A percentile compares a stretch with the other conserved stretches of the same genome.
Conservation (phyloP, 768 basidiomycete genomes). For the Megacollybia marginata region DNA sequence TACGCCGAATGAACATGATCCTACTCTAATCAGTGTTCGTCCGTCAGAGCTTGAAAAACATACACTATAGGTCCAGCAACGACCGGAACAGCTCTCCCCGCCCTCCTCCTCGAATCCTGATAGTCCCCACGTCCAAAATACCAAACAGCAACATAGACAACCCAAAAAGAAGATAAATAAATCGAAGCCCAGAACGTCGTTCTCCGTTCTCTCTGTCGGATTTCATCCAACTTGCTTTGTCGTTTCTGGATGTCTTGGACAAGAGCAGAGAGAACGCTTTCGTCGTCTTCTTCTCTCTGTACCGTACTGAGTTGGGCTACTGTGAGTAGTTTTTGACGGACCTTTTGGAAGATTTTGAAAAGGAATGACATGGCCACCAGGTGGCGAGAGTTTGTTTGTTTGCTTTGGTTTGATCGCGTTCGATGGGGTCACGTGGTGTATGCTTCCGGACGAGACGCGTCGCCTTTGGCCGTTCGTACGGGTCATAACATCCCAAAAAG, state of each 20-base stretch:
- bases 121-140: slow-evolving; percentile 45
- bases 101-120: slow-evolving; percentile 29
- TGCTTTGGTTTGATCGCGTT: too few relatives aligned
- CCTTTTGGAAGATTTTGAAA: slow-evolving; percentile 22
- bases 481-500: too few relatives aligned
- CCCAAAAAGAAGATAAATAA: slow-evolving; percentile 72
- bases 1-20: slow-evolving; percentile 68
- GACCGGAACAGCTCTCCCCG: slow-evolving; percentile 48
- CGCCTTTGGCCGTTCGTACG: too few relatives aligned
- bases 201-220: slow-evolving; percentile 78
- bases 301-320: too few relatives aligned
- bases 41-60: slow-evolving; percentile 22
- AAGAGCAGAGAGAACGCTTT: slow-evolving; percentile 60
- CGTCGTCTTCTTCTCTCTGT: slow-evolving; percentile 59
- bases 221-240: slow-evolving; percentile 69
- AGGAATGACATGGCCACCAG: slow-evolving; percentile 4
- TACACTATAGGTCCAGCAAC: slow-evolving; percentile 74
- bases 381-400: not conserved
- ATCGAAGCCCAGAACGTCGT: slow-evolving; percentile 71
- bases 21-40: slow-evolving; percentile 20
- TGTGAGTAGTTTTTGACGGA: slow-evolving; percentile 1
- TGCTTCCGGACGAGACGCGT: too few relatives aligned
- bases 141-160: slow-evolving; percentile 66
- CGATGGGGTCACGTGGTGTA: too few relatives aligned
- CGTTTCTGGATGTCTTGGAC: slow-evolving; percentile 66